Evolutionary conservation across 179 eudicot genomes (phyloP), one percentile per base, ranked within the genome.

Genomic region (Beta corolliflora): DNA sequence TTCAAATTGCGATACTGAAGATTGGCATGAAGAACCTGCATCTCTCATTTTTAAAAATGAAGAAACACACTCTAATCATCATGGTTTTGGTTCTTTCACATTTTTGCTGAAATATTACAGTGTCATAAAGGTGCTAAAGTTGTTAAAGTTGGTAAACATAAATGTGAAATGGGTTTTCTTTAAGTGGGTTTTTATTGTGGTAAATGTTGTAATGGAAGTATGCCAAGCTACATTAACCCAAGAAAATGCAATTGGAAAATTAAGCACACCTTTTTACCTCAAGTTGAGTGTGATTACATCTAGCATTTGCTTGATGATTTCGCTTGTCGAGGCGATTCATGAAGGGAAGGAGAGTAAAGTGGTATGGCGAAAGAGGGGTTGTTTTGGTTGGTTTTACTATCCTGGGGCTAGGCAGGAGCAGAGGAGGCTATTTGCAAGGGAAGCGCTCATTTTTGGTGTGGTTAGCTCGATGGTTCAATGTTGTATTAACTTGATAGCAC

Each of bases 211-310:
- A 23, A 11, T 79, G 11, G 81, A 79, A 61, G 53, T 70, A 2
- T n/a, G 75, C 50, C 81, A 79, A 69, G 81, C 75, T 25, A n/a
- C 45, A 11, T 4, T 64, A 7, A 66, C 63, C n/a, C 81, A 79
- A 58, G 76, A 55, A 65, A 70, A 19, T 31, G 50, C 68, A n/a
- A 25, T 16, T 9, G 55, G 69, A 4, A 59, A 64, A 52, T 9
- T 59, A 18, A 77, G 41, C 59, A 77, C 52, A 45, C 18, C 69
- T 1, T 19, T 41, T 3, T 79, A 68, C 55, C 76, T 46, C 14
- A 55, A 61, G 54, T 44, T 79, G 59, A 70, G 76, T 44, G 81
- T 70, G 16, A 11, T 18, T 7, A 44, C 72, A 36, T 41, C 81
- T 7, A 54, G 45, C 9, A 14, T 70, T 12, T 79, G 75, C 81